Conservation (phyloP, 2,329 filamentous ascomycete species). For the Dactylellina drechsleri region DNA sequence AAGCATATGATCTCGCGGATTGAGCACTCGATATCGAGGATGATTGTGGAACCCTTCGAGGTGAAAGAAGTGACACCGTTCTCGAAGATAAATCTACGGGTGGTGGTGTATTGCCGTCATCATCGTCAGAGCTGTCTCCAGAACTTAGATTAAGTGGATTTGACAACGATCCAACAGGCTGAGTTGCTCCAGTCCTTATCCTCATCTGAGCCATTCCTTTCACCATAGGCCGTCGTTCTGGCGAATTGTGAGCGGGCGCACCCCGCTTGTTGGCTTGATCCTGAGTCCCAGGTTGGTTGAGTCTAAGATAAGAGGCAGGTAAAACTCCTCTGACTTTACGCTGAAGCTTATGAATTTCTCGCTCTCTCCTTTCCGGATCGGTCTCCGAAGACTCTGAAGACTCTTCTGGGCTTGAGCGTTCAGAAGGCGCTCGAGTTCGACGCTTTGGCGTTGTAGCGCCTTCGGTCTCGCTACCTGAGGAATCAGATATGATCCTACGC, state of each 20-base stretch:
- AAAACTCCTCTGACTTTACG: conserved; percentile 45
- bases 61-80: not conserved
- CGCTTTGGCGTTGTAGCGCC: conserved; percentile 9
- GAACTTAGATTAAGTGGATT: conserved; percentile 39
- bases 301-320: conserved; percentile 43
- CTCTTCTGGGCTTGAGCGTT: conserved; percentile 12
- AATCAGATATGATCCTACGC: conserved; percentile 26
- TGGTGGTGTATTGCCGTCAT: not conserved
- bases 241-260: conserved; percentile 9
- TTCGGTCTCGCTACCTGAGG: conserved; percentile 35
- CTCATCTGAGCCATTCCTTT: conserved; percentile 49
- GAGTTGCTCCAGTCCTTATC: conserved; percentile 33
- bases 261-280: conserved; percentile 3
- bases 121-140: conserved; percentile 31
- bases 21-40: not conserved
- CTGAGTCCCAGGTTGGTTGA: conserved; percentile 33
- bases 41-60: not conserved
- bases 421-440: not conserved
- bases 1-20: conserved; percentile 24
- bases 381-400: conserved; percentile 21
- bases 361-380: conserved; percentile 21
- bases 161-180: conserved; percentile 37
- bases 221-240: conserved; percentile 34
- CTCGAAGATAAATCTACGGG: not conserved
- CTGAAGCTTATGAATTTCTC: conserved; percentile 37